Evolutionary conservation across 345 rosid genomes (phyloP).

Genomic region (Linum tenue): DNA sequence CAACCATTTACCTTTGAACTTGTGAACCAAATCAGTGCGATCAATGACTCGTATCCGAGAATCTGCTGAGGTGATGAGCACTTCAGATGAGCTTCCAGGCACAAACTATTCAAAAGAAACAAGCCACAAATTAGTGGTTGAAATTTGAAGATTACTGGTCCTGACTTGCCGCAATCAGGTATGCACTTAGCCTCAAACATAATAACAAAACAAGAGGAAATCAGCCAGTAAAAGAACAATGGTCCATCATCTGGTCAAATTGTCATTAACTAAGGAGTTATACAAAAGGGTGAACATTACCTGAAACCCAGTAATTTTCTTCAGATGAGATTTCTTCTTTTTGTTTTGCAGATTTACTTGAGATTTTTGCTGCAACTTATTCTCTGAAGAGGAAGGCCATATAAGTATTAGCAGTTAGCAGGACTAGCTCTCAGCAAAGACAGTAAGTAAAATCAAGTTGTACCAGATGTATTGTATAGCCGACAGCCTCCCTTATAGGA

Average conservation of each 20-base stretch:
- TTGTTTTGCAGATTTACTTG: constrained; percentile 73
- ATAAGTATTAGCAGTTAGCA: constrained; percentile 6
- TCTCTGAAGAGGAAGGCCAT: constrained; percentile 36
- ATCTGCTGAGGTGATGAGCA: constrained; percentile 90
- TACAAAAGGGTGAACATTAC: constrained; percentile 23
- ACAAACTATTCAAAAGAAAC: constrained; percentile 53
- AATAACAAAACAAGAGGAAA: not conserved
- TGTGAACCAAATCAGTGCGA: constrained; percentile 70
- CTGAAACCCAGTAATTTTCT: constrained; percentile 98
- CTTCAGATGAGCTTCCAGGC: constrained; percentile 86
- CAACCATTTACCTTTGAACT: constrained; percentile 64
- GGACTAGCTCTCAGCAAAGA: not conserved
- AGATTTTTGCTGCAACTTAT: constrained; percentile 66
- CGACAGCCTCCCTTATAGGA: constrained; percentile 88
- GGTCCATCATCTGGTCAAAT: not conserved
- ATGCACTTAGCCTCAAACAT: not conserved
- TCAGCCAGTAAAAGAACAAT: not conserved
- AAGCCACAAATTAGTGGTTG: constrained; percentile 13
- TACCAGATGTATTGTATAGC: constrained; percentile 64
- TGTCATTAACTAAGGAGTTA: not conserved
- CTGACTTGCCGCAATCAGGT: not conserved
- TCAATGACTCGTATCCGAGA: constrained; percentile 81
- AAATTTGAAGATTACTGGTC: not conserved
- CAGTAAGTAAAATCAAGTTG: constrained; percentile 9
- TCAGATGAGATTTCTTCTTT: constrained; percentile 86